Base-by-base conservation (phyloP, 2,329 filamentous ascomycete species). In the Dactylonectria macrodidyma region DNA sequence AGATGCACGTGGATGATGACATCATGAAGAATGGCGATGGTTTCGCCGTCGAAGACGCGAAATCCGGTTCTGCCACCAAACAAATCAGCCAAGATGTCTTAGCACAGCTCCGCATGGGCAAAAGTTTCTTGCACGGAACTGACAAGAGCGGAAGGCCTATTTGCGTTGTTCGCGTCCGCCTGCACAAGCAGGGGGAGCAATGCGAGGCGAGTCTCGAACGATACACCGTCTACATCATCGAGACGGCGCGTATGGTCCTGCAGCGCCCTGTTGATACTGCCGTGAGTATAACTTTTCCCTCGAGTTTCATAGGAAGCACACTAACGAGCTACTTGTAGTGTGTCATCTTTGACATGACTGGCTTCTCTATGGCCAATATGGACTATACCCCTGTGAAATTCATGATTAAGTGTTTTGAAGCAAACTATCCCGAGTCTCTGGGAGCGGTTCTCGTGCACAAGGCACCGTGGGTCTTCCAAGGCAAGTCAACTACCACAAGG, bases 331-430 rank as follows among this genome's bases (percentile, higher is more conserved):
- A 67, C 24, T 51, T 57, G 8, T 66, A 97, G 93, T 96, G 93
- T 48, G 90, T 99, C 71, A 84, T 99, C 54, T 99, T 99, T 78
- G 96, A 99, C 80, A 95, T 99, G 94, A 97, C 93, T 8, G 90
- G 92, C 70, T 98, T 98, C 80, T 93, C 93, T 19, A 87, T 98
- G 84, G 92, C 95, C 16, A 99, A 99, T 82, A 98, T 99, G 96
- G 96, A 99, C 81, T 98, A 98, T 80, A 90, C 93, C 0, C 95
- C 96, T 1, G 94, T 99, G 65, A 99, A 97, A 78, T 99, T 98
- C 83, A 98, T 99, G 92, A 98, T 99, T 81, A 97, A 97, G 82
- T 97, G 95, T 81, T 99, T 99, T 78, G 96, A 99, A 84, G 96
- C 96, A 67, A 98, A 99, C 80, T 99, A 98, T 76, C 96, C 96